Evolutionary conservation across 768 basidiomycete species (phyloP).

Genomic region (Tulasnella sp.): DNA sequence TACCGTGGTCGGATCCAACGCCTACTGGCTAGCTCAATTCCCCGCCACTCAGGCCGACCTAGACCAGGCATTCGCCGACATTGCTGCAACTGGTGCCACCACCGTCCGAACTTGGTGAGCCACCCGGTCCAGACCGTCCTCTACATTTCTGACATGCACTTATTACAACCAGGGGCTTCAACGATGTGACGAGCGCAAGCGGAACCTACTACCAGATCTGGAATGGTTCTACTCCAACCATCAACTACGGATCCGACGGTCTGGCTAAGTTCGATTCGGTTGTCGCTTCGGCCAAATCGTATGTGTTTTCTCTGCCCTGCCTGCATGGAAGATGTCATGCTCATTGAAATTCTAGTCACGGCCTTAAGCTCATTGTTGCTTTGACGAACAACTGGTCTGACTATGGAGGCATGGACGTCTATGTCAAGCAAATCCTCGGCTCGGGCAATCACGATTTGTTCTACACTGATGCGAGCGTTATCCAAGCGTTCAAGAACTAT

Average conservation of each 20-base stretch:
- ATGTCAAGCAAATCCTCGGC: slow-evolving; percentile 40
- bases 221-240: slow-evolving; percentile 43
- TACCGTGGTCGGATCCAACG: slow-evolving; percentile 37
- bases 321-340: neutral
- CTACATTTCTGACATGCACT: neutral
- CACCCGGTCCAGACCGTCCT: neutral
- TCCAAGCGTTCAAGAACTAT: slow-evolving; percentile 45
- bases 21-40: slow-evolving; percentile 51
- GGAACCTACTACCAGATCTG: slow-evolving; percentile 52
- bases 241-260: slow-evolving; percentile 50
- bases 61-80: slow-evolving; percentile 45
- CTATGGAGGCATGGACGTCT: slow-evolving; percentile 61
- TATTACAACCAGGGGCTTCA: slow-evolving; percentile 42
- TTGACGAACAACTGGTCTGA: slow-evolving; percentile 32
- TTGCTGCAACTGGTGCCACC: slow-evolving; percentile 45
- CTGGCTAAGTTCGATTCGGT: slow-evolving; percentile 40
- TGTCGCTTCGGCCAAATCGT: slow-evolving; percentile 49
- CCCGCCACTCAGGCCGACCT: slow-evolving; percentile 40
- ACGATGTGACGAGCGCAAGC: slow-evolving; percentile 44
- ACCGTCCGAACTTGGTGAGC: slow-evolving; percentile 46
- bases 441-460: slow-evolving; percentile 44
- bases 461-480: slow-evolving; percentile 49
- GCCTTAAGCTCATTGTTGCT: slow-evolving; percentile 51
- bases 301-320: neutral
- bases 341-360: slow-evolving; percentile 30